phyloP scores from a whole-genome alignment of 169 alveolate species.

The Plasmodium gonderi region DNA sequence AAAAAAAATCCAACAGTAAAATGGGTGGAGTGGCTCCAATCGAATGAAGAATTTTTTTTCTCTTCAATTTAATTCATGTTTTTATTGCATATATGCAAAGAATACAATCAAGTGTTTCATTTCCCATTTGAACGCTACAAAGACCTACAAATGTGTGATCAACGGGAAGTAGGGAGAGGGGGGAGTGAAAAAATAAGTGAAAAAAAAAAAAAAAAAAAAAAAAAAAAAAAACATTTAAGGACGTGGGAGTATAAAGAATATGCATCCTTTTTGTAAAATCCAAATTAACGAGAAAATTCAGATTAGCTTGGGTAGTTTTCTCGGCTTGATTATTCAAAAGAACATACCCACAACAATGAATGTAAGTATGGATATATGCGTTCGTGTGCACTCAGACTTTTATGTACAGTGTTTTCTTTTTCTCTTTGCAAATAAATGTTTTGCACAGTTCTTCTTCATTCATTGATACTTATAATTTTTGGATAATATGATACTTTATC shows the following conservation, averaged over 20 bases:
- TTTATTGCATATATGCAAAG: constrained; percentile 83
- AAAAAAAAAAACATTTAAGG: not conserved
- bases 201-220: not conserved
- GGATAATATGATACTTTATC: not conserved
- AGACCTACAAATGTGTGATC: constrained; percentile 69
- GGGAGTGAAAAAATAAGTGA: not conserved
- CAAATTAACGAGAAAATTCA: no score
- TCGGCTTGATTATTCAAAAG: not conserved
- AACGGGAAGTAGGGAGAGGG: not conserved
- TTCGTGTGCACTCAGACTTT: not conserved
- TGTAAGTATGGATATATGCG: no score
- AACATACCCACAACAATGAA: no score
- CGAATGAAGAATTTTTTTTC: not conserved
- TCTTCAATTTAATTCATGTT: constrained; percentile 60
- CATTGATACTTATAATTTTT: not conserved
- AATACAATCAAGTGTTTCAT: constrained; percentile 84
- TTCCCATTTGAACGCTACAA: constrained; percentile 83
- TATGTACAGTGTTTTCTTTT: not conserved
- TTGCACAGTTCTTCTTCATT: not conserved
- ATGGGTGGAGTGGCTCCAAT: not conserved
- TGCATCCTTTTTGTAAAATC: no score
- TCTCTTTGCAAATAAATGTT: not conserved
- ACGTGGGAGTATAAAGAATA: no score
- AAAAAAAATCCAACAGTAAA: not conserved
- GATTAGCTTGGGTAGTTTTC: not conserved